Conservation (phyloP, 2,329 filamentous ascomycete genomes). For the Talaromyces verruculosus region DNA sequence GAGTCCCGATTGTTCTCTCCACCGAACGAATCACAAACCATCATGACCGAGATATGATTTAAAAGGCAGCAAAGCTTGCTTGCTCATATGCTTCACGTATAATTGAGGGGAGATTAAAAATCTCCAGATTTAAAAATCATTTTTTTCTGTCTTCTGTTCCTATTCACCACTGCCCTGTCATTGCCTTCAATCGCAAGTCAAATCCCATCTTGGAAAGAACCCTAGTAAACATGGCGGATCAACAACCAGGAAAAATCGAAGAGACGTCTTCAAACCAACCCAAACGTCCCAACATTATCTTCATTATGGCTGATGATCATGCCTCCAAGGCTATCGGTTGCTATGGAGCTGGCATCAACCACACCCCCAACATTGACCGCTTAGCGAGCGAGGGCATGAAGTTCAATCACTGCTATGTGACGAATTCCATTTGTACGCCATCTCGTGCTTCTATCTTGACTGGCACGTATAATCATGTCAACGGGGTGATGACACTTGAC, state of each 20-base stretch:
- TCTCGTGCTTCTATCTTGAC: slow-evolving; percentile 52
- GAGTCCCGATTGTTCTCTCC: background rate
- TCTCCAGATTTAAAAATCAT: background rate
- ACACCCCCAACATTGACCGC: slow-evolving; percentile 55
- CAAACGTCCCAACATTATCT: slow-evolving; percentile 41
- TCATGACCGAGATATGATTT: background rate
- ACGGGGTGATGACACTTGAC: slow-evolving; percentile 53
- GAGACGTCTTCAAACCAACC: background rate
- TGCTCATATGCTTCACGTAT: too few species aligned
- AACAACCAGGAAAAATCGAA: background rate
- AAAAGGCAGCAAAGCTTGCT: too few species aligned
- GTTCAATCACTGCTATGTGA: slow-evolving; percentile 57
- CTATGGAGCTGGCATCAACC: slow-evolving; percentile 55
- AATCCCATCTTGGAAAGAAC: background rate
- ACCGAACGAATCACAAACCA: background rate
- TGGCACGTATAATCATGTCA: slow-evolving; percentile 56
- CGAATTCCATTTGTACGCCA: slow-evolving; percentile 56
- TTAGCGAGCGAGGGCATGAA: slow-evolving; percentile 52
- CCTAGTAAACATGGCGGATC: background rate
- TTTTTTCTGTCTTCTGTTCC: background rate
- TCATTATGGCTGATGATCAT: slow-evolving; percentile 59
- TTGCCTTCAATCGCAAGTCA: background rate
- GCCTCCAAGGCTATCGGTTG: slow-evolving; percentile 52
- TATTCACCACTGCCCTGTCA: background rate
- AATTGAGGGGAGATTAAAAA: background rate